These are phyloP conservation scores for Verticillium zaregamsianum DNA, from an alignment of 2,329 filamentous ascomycete species.

Conservation along the genomic window DNA sequence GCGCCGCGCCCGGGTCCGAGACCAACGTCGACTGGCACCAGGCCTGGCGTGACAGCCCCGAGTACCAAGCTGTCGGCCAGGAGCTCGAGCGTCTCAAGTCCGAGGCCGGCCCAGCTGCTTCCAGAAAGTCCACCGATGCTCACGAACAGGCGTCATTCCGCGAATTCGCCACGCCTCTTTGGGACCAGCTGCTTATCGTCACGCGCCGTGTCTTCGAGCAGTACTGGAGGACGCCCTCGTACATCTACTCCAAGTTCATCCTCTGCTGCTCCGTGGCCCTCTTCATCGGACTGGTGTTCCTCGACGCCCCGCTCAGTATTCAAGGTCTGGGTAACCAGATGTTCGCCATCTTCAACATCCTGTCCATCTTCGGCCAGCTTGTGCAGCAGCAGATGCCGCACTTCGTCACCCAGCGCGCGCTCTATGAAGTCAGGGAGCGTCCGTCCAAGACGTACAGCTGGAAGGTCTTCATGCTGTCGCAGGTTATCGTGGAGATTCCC, in stretches of 20 bases:
- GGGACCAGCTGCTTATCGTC: conserved; percentile 62
- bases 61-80: conserved; percentile 49
- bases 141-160: conserved; percentile 48
- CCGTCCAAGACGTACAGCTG: conserved; percentile 82
- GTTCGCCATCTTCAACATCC: conserved; percentile 80
- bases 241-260: conserved; percentile 78
- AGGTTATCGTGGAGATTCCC: conserved; percentile 79
- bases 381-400: conserved; percentile 81
- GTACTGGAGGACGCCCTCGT: conserved; percentile 85
- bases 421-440: conserved; percentile 82
- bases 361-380: conserved; percentile 77
- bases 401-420: conserved; percentile 74
- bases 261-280: conserved; percentile 63
- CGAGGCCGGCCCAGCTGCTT: conserved; percentile 31
- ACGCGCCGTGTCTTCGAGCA: conserved; percentile 77
- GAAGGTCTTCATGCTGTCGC: conserved; percentile 79
- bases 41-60: conserved; percentile 56
- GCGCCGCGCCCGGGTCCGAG: conserved; percentile 59
- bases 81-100: conserved; percentile 56
- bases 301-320: conserved; percentile 63
- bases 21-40: conserved; percentile 63
- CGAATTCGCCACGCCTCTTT: conserved; percentile 78
- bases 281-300: conserved; percentile 82
- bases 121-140: conserved; percentile 13
- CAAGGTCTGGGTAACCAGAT: conserved; percentile 83